Base-by-base conservation (phyloP, 164 flowering plant genomes). In the Vitis labrusca region DNA sequence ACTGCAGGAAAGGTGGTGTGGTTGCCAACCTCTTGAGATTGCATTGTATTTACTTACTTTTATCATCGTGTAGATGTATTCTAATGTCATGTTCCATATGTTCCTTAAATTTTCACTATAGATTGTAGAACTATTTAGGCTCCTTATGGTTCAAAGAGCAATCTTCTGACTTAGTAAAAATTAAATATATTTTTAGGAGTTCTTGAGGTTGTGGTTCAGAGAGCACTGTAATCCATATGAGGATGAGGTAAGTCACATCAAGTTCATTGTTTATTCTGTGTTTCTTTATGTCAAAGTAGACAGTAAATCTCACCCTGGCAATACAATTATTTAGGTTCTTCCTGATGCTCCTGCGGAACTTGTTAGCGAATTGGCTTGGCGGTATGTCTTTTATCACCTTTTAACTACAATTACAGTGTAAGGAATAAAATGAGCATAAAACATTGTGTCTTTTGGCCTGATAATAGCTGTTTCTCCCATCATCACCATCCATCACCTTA, bases 191-290 rank as follows among this genome's bases (percentile, higher is more conserved):
- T 69, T n/a, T 52, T 59, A 91, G 97, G 98, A 94, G 81, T 94
- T 94, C 74, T 78, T 94, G 88, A 86, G 97, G 74, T 74, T 94
- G 75, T 94, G 98, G 98, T 94, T 94, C 70, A 94, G 84, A 79
- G 79, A 89, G 69, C 80, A 89, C 74, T 92, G 97, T 85, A 89
- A 92, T 83, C 98, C 97, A 47, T 92, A 94, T 68, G 88, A 89
- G 75, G 98, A 92, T 67, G 79, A 92, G 90, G 97, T 85, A 77
- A 73, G 17, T 66, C 14, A 32, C 52, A 8, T 16, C 8, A 15
- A 5, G 14, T 32, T 19, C 23, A 53, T 53, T 53, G 48, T 50
- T 23, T 16, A 44, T 63, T 10, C 16, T 8, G 13, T 48, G 27
- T 59, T 13, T 44, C 15, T 48, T 12, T 29, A 9, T 0, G 15